Conservation (phyloP, 2,329 filamentous ascomycete genomes). For the Claviceps cyperi region DNA sequence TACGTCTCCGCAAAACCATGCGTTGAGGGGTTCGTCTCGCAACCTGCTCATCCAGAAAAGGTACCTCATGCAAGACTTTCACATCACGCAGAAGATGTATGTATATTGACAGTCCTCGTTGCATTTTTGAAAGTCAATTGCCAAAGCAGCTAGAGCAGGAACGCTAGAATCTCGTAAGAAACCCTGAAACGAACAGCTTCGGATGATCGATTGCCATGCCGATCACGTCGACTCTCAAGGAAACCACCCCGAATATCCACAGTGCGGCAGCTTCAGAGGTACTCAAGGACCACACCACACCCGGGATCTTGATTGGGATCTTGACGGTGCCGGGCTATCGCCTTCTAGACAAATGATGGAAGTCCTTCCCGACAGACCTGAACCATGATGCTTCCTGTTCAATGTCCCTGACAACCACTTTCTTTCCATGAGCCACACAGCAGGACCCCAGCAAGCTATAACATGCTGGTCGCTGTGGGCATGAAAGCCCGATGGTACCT, state of each 20-base stretch:
- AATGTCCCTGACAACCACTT: background rate
- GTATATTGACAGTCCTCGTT: background rate
- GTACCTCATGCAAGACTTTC: background rate
- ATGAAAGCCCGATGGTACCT: background rate
- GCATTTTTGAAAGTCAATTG: background rate
- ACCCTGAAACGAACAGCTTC: background rate
- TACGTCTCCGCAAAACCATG: background rate
- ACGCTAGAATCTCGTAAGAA: background rate
- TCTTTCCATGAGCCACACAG: background rate
- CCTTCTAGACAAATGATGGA: background rate
- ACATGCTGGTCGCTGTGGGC: background rate
- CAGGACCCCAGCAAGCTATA: background rate
- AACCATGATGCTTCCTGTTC: background rate
- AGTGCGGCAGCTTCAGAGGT: background rate
- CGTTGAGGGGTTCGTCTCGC: background rate
- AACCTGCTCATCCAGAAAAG: background rate
- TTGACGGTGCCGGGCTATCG: background rate
- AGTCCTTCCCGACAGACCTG: background rate
- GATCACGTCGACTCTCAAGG: background rate
- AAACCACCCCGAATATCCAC: background rate
- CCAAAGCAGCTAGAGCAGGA: background rate
- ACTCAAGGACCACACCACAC: background rate
- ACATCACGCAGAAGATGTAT: background rate
- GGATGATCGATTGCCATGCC: background rate
- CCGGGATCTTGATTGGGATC: slow-evolving; percentile 3